These are phyloP conservation scores for Ormosia emarginata DNA, from an alignment of 306 rosid genomes.

Conservation along the genomic window DNA sequence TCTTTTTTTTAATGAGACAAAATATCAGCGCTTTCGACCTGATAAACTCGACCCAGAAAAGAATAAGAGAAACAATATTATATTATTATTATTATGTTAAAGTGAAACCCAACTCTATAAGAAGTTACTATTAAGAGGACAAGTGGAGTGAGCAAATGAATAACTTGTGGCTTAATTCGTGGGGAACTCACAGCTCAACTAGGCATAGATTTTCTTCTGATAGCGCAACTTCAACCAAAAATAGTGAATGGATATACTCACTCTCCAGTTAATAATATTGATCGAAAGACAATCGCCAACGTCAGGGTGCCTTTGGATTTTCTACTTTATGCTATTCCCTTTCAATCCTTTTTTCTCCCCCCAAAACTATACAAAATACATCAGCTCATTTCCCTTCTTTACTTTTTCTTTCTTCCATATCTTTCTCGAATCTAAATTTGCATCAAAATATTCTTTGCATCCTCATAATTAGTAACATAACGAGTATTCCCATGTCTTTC, in stretches of 20 bases:
- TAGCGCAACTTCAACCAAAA: conserved; percentile 20
- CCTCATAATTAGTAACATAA: conserved; percentile 14
- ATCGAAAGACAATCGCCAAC: neutral
- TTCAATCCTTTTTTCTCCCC: neutral
- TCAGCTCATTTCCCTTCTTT: neutral
- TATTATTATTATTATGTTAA: neutral
- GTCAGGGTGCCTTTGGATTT: conserved; percentile 13
- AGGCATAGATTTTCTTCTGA: conserved; percentile 17
- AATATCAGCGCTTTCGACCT: neutral
- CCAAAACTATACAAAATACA: neutral
- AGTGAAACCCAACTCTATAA: neutral
- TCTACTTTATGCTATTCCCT: conserved; percentile 15
- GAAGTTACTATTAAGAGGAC: neutral
- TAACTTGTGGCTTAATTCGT: conserved; percentile 27
- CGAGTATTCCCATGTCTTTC: neutral
- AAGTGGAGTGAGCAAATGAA: conserved; percentile 13
- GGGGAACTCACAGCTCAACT: neutral
- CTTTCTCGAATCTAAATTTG: neutral
- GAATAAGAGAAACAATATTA: neutral
- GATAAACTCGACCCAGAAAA: neutral
- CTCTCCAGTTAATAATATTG: conserved; percentile 23
- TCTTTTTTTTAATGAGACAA: neutral
- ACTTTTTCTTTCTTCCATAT: neutral
- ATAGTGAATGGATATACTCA: conserved; percentile 28
- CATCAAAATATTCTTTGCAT: conserved; percentile 7